Base-by-base conservation (phyloP, 1,284 basidiomycete genomes). In the Macrocybe sp. region DNA sequence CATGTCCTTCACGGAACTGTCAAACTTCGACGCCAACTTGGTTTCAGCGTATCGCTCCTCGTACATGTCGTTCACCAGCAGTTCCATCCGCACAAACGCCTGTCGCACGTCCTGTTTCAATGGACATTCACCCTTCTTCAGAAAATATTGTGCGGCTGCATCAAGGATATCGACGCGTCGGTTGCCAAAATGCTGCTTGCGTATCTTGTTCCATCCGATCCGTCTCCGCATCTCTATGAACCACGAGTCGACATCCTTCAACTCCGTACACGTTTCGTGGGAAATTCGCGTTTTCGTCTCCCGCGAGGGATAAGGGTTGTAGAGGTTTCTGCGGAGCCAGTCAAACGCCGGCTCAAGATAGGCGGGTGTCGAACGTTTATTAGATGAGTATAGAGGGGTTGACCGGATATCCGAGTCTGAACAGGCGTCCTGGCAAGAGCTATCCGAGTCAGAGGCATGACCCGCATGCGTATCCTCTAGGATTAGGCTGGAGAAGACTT, bases 191-290 rank as follows among this genome's bases (percentile, higher is more conserved):
- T 55, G 53, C 0, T 57, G 49, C 6, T 66, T 70, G 1, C 69
- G 67, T 0, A 80, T 48, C 0, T 48, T 16, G 4, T 70, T 76
- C 79, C 79, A 81, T 0, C 78, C 78, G 0, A 79, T 80, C 0
- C 75, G 65, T 11, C 69, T 67, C 0, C 79, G 68, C 1, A 60
- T 63, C 6, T 73, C 70, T 11, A 65, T 53, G 41, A 81, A 80
- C 79, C 79, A 81, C 0, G 59, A 54, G 29, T 70, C 69, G 33
- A 81, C 58, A 1, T 67, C 57, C 6, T 64, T 61, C 0, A 61
- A 2, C 0, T 62, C 16, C 1, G 54, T 61, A 0, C 58, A 52
- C 0, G 66, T 55, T 2, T 48, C 41, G 0, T 44, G 44, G 0
- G 66, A 57, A 6, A 78, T 58, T 0, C 46, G 33, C 3, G 52